Conservation (phyloP, 1,284 basidiomycete genomes). For the Papiliotrema flavescens region DNA sequence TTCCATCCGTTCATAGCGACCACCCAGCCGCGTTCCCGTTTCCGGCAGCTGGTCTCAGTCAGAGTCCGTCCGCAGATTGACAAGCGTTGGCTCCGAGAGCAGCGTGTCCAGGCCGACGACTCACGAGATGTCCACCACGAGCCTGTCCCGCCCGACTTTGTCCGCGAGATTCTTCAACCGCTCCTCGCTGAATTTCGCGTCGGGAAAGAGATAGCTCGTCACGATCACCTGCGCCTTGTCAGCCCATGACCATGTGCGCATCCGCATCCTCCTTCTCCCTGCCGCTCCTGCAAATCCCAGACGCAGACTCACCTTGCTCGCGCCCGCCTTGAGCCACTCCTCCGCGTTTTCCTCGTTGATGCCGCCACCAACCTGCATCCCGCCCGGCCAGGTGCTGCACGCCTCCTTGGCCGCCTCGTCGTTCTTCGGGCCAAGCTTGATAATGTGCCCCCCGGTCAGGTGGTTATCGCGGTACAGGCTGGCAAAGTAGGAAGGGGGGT, state of each 20-base stretch:
- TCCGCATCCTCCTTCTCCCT: background rate
- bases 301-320: constrained; percentile 68
- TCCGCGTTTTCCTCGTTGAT: constrained; percentile 77
- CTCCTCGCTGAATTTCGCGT: constrained; percentile 69
- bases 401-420: constrained; percentile 82
- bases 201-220: constrained; percentile 91
- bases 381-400: constrained; percentile 75
- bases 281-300: background rate
- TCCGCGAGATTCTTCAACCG: constrained; percentile 64
- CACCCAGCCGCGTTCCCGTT: constrained; percentile 73
- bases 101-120: constrained; percentile 19
- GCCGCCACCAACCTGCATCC: constrained; percentile 90
- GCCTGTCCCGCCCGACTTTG: constrained; percentile 74
- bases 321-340: constrained; percentile 83
- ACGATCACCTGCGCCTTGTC: constrained; percentile 74
- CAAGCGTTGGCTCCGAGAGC: too few relatives aligned
- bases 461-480: constrained; percentile 67
- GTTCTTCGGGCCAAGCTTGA: constrained; percentile 87
- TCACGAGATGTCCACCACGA: constrained; percentile 94
- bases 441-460: constrained; percentile 87
- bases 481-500: constrained; percentile 78
- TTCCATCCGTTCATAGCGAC: constrained; percentile 99
- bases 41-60: constrained; percentile 85
- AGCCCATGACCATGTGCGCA: background rate
- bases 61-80: too few relatives aligned